Evolutionary conservation across 2,329 filamentous ascomycete species (phyloP), one percentile per base, ranked within the genome.

Genomic region (Venturia effusa): DNA sequence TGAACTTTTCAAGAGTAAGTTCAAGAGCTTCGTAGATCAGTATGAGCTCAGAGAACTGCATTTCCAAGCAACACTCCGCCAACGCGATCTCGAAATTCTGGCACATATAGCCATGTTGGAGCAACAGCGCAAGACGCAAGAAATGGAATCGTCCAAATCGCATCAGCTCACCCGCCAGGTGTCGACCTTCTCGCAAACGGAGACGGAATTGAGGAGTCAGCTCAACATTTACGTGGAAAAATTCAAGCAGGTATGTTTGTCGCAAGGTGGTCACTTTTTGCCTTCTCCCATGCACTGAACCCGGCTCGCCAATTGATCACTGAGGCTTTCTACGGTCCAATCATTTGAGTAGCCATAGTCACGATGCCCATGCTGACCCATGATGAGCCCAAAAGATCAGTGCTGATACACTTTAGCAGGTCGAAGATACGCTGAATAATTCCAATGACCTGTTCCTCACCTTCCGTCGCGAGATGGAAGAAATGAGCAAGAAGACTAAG

Each of bases 401-500:
- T 19, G n/a, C 40, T 62, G 43, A 62, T 48, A 43, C 48, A 30
- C 24, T 61, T 51, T 61, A 40, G 34, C 80, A 97, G 93, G 93
- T 97, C 74, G 93, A 97, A 83, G 94, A 97, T 77, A 97, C 93
- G 43, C 83, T 97, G 61, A 97, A 97, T 78, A 97, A 97, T 74
- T 96, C 91, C 76, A 97, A 97, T 79, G 94, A 97, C 74, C 81
- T 97, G 63, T 97, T 97, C 76, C 80, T 97, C 69, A 97, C 94
- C 0, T 97, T 97, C 77, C 86, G 93, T 63, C 97, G 96, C 78
- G 94, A 97, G 77, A 97, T 97, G 92, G 94, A 97, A 77, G 94
- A 97, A 72, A 97, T 97, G 92, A 96, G 92, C 0, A 97, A 97
- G 79, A 97, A 97, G 79, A 96, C 93, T 6, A 97, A 97, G 77